Percentiles rank a stretch among this genome's conserved stretches.
These are phyloP conservation scores for Cenchrus fungigraminus DNA, from an alignment of 176 grass and related monocot species.

Conservation along the genomic window DNA sequence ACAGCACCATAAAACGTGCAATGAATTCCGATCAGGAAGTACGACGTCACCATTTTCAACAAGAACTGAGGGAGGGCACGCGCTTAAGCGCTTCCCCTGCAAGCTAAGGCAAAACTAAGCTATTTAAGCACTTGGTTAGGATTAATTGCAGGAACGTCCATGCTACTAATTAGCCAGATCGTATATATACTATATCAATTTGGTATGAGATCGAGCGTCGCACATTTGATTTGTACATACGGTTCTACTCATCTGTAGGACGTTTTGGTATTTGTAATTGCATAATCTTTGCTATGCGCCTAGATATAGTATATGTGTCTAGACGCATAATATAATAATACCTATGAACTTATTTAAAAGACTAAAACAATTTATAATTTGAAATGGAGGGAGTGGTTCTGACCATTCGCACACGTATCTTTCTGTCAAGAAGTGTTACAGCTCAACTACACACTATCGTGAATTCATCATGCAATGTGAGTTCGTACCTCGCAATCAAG, in stretches of 20 bases:
- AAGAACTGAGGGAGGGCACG: neutral
- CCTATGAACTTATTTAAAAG: too few relatives aligned
- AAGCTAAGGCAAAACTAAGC: conserved; percentile 13
- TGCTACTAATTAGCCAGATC: neutral
- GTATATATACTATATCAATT: neutral
- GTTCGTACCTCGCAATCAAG: neutral
- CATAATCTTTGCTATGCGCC: too few relatives aligned
- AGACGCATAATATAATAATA: too few relatives aligned
- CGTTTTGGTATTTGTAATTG: too few relatives aligned
- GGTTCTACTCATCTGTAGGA: too few relatives aligned
- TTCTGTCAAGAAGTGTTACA: conserved; percentile 9
- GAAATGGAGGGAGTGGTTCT: too few relatives aligned
- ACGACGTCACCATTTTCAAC: neutral
- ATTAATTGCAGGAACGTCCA: neutral
- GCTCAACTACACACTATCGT: neutral
- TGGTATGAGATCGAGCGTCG: neutral
- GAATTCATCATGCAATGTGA: neutral
- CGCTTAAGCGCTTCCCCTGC: neutral
- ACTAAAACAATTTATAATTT: too few relatives aligned
- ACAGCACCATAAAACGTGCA: conserved; percentile 7
- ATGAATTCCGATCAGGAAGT: neutral
- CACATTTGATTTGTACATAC: neutral
- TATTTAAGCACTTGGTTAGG: neutral
- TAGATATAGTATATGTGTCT: too few relatives aligned
- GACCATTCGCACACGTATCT: too few relatives aligned